Evolutionary conservation across 768 basidiomycete species (phyloP), one percentile per base, ranked within the genome.

Genomic region (Leccinum pellstonianum): DNA sequence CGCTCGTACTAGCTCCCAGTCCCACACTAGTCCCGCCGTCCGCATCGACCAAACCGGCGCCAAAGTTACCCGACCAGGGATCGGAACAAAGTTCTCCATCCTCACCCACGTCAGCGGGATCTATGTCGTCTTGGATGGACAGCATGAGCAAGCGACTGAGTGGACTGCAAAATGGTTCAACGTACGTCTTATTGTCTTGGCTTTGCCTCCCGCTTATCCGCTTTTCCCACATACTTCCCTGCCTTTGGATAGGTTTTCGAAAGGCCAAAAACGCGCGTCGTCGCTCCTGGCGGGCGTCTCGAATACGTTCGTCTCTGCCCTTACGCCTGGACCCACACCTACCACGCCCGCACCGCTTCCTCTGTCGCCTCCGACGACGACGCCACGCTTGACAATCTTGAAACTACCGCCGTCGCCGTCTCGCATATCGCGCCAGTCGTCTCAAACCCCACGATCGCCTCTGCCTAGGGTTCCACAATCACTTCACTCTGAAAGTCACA

Each of bases 211-310:
- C 21, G 14, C 54, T 43, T 2, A 43, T 17, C 9, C 2, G 52
- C 12, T n/a, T 15, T 33, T 31, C 3, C 5, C 1, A 1, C 8
- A 38, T 47, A 5, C 46, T 29, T 3, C n/a, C n/a, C 41, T 43
- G n/a, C n/a, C n/a, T 43, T 11, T 29, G 2, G 4, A 53, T 19
- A 90, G 88, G n/a, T 81, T 90, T 66, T 76, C 83, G 17, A 88
- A 85, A 64, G 79, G 76, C 65, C 86, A 86, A 59, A 88, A 87
- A 72, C 85, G 87, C 21, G 88, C 88, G 0, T 87, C 88, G 0
- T 63, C 82, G 1, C 77, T 90, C 31, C 68, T 90, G 55, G 81
- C 86, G 0, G 88, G 89, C 68, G 81, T 89, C 19, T 86, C 86
- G 5, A 79, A 80, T 61, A 79, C 81, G 43, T 76, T 86, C 37